Evolutionary conservation across 345 rosid species (phyloP).

Genomic region (Brassica juncea): DNA sequence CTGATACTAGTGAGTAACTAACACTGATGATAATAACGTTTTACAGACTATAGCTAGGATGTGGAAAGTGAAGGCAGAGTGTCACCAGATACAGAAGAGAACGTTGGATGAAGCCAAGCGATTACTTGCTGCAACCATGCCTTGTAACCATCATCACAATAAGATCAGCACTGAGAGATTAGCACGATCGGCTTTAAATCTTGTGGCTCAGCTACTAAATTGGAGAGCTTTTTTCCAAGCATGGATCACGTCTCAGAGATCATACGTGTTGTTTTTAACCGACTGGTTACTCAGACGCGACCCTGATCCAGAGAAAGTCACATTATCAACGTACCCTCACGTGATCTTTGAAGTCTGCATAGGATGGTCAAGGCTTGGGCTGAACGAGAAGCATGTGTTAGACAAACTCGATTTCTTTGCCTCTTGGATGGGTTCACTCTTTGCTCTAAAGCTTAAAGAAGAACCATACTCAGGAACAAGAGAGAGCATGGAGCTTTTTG

Average conservation of each 20-base stretch:
- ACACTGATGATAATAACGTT: neutral
- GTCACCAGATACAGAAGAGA: conserved; percentile 77
- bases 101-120: conserved; percentile 81
- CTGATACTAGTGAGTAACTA: neutral
- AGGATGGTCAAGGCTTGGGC: conserved; percentile 68
- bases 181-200: conserved; percentile 65
- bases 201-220: conserved; percentile 73
- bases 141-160: conserved; percentile 22
- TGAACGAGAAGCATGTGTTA: conserved; percentile 64
- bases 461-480: conserved; percentile 41
- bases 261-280: conserved; percentile 64
- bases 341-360: conserved; percentile 71
- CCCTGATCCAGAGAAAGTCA: conserved; percentile 67
- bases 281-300: conserved; percentile 85
- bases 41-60: conserved; percentile 65
- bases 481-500: conserved; percentile 56
- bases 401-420: conserved; percentile 85
- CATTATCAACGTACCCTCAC: conserved; percentile 52
- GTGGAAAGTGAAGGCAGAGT: conserved; percentile 96
- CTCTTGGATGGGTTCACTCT: conserved; percentile 80
- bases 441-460: conserved; percentile 60
- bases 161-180: conserved; percentile 59
- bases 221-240: conserved; percentile 82
- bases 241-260: conserved; percentile 84
- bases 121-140: conserved; percentile 75